Base-by-base conservation (phyloP, 2,329 filamentous ascomycete genomes). In the Talaromyces sp. region DNA sequence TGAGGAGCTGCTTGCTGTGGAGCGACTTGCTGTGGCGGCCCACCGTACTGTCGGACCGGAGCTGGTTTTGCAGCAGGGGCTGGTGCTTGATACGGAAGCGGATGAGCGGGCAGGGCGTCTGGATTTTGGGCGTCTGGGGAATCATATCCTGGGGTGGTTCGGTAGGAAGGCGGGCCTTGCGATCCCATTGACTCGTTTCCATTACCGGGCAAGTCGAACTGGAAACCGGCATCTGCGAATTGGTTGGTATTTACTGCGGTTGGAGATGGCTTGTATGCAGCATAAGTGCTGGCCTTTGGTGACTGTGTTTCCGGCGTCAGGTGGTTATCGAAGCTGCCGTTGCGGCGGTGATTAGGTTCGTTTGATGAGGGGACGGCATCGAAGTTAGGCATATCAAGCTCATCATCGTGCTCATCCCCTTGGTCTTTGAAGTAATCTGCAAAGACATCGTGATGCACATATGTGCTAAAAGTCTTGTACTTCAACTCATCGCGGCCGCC, bases 151-250 rank as follows among this genome's bases (percentile, higher is more conserved):
- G 17, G 36, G 44, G 39, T 52, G 30, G 30, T 32, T 39, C 44
- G 56, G 19, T 58, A 58, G 4, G 42, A 36, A 58, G 56, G 27
- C 30, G 56, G 56, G 2, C 39, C 51, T 8, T 58, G 55, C 22
- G 60, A 62, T 51, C 55, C 60, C 52, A 59, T 53, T 3, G 60
- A 62, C 1, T 36, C 51, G 27, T 55, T 59, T n/a, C 49, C 42
- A 36, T 36, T 55, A 36, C 39, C 33, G 2, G 85, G 86, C 82
- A 93, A 88, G 69, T 92, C 90, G 66, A 92, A 92, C 1, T 90
- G 82, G 9, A 89, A 89, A 2, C 85, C 81, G 67, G 90, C 72
- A 64, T 77, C 71, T 54, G 75, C 73, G 58, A 78, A 76, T 47
- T 75, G 42, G 76, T 81, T 69, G 75, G 83, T 59, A 75, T 82